These are phyloP conservation scores for Takashimella tepidaria DNA, from an alignment of 1,284 basidiomycete genomes.

Conservation along the genomic window DNA sequence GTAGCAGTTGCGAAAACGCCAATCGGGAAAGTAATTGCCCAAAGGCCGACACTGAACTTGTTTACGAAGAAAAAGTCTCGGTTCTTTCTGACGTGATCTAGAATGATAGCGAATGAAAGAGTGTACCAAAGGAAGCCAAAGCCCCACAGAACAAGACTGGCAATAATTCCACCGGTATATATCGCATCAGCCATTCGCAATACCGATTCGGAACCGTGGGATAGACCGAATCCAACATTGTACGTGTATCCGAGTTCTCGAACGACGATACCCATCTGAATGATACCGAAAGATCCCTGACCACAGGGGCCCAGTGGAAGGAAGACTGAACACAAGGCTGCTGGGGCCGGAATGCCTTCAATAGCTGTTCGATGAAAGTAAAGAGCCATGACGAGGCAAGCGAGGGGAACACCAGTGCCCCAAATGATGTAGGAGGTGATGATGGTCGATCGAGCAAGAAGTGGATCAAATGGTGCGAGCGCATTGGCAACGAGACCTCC, in stretches of 20 bases:
- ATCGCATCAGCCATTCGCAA: slow-evolving; percentile 48
- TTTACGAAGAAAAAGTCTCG: slow-evolving; percentile 16
- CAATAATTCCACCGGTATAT: slow-evolving; percentile 30
- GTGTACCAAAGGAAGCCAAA: slow-evolving; percentile 49
- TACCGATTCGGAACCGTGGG: slow-evolving; percentile 24
- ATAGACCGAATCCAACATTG: slow-evolving; percentile 37
- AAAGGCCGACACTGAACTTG: slow-evolving; percentile 40
- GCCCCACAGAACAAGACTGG: slow-evolving; percentile 50
- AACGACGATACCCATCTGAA: slow-evolving; percentile 53
- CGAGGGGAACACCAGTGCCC: slow-evolving; percentile 51
- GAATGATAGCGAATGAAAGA: slow-evolving; percentile 38
- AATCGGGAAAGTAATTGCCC: slow-evolving; percentile 47
- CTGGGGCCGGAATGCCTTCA: slow-evolving; percentile 48
- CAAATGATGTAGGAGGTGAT: slow-evolving; percentile 50
- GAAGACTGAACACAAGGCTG: slow-evolving; percentile 58
- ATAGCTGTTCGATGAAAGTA: slow-evolving; percentile 52
- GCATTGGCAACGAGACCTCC: slow-evolving; percentile 58
- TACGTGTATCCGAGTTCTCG: slow-evolving; percentile 49
- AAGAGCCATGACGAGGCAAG: slow-evolving; percentile 58
- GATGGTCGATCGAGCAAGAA: slow-evolving; percentile 57
- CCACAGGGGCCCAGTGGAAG: slow-evolving; percentile 56
- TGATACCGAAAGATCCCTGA: slow-evolving; percentile 58
- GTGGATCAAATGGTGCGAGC: slow-evolving; percentile 50
- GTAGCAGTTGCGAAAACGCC: slow-evolving; percentile 63
- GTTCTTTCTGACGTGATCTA: slow-evolving; percentile 21